phyloP scores from a whole-genome alignment of 2,329 filamentous ascomycete genomes.

The Diaporthe aspalathi region DNA sequence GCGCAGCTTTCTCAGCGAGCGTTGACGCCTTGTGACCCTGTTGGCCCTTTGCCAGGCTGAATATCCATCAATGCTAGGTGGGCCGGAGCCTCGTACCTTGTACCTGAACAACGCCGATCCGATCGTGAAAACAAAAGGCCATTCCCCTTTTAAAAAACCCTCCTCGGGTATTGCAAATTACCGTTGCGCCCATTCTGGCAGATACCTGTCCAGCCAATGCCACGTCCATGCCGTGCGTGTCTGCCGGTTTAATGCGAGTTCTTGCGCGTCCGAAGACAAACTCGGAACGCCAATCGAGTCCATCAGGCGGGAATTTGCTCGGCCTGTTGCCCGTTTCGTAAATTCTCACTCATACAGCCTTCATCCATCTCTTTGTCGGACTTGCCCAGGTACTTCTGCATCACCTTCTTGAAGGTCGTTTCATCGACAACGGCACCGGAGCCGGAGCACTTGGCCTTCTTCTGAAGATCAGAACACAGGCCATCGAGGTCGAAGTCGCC shows the following conservation, averaged over 20 bases:
- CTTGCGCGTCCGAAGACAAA: neutral
- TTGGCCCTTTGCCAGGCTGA: slow-evolving; percentile 25
- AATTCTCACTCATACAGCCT: neutral
- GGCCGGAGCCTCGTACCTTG: slow-evolving; percentile 24
- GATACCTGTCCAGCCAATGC: slow-evolving; percentile 21
- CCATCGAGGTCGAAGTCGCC: slow-evolving; percentile 95
- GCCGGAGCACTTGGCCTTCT: slow-evolving; percentile 96
- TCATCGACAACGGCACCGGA: slow-evolving; percentile 90
- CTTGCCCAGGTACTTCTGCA: slow-evolving; percentile 72
- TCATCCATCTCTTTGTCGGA: slow-evolving; percentile 36
- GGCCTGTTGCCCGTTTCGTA: neutral
- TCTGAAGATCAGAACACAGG: slow-evolving; percentile 90
- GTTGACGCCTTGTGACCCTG: slow-evolving; percentile 26
- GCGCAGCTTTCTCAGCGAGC: slow-evolving; percentile 25
- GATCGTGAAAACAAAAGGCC: slow-evolving; percentile 3
- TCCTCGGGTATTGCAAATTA: slow-evolving; percentile 34
- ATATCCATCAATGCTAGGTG: slow-evolving; percentile 23
- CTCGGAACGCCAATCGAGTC: neutral
- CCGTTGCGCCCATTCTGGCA: slow-evolving; percentile 35
- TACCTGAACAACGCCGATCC: slow-evolving; percentile 34
- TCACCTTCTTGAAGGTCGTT: slow-evolving; percentile 84
- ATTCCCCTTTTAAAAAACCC: slow-evolving; percentile 19
- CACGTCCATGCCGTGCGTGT: slow-evolving; percentile 16
- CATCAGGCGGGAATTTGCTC: neutral
- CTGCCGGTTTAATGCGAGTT: slow-evolving; percentile 17